These are phyloP conservation scores for Annulohypoxylon truncatum DNA, from an alignment of 2,329 filamentous ascomycete genomes.

Conservation along the genomic window DNA sequence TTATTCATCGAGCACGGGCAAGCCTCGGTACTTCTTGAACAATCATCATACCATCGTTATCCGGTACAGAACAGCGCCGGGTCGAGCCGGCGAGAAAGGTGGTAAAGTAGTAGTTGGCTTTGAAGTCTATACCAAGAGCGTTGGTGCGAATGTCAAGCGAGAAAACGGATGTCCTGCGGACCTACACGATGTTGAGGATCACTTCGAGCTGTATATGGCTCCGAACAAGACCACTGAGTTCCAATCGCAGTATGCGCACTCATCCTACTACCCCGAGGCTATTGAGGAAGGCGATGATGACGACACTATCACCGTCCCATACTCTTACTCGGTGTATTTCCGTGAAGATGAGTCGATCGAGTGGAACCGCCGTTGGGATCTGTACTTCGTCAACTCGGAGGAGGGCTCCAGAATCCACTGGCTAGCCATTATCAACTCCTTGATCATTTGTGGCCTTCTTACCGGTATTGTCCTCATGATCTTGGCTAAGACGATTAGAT, in stretches of 20 bases:
- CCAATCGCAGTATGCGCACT: conserved; percentile 63
- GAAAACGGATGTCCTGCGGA: conserved; percentile 76
- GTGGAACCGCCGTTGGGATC: conserved; percentile 87
- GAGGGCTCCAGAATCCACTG: conserved; percentile 86
- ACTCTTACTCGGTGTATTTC: conserved; percentile 92
- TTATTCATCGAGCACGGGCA: conserved; percentile 66
- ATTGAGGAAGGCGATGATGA: conserved; percentile 69
- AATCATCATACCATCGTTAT: conserved; percentile 91
- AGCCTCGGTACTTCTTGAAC: conserved; percentile 79
- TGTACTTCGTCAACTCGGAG: conserved; percentile 90
- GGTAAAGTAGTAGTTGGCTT: conserved; percentile 88
- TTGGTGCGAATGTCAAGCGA: conserved; percentile 70
- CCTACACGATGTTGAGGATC: conserved; percentile 70
- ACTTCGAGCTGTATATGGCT: conserved; percentile 75
- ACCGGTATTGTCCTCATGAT: conserved; percentile 86
- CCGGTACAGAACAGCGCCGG: conserved; percentile 78
- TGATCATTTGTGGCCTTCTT: conserved; percentile 83
- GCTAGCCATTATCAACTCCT: conserved; percentile 87
- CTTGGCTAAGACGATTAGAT: conserved; percentile 79
- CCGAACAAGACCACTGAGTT: conserved; percentile 68
- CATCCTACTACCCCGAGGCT: conserved; percentile 68
- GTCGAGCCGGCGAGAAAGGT: conserved; percentile 73
- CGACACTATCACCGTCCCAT: conserved; percentile 78
- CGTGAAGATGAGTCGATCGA: conserved; percentile 83
- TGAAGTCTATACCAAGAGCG: conserved; percentile 89